Conservation (phyloP, 192 early-diverging fungal species). For the Coemansia sp. region DNA sequence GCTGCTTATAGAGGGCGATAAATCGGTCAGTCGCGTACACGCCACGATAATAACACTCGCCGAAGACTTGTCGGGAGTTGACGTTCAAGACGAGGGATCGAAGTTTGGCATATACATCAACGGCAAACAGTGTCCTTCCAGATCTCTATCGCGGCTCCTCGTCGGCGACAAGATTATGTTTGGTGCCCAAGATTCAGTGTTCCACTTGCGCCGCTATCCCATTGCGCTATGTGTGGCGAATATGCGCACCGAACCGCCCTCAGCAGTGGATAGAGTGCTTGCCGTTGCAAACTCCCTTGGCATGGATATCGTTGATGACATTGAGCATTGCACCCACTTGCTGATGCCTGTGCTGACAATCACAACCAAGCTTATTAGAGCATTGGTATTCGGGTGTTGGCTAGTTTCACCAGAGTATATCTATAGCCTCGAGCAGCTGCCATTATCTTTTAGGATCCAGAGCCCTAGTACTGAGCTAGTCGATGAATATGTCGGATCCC, state of each 20-base stretch:
- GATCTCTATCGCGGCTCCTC: background rate
- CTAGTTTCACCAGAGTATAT: constrained; percentile 27
- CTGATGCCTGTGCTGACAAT: constrained; percentile 32
- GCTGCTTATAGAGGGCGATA: constrained; percentile 40
- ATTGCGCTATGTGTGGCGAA: constrained; percentile 30
- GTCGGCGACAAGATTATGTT: constrained; percentile 39
- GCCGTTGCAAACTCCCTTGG: constrained; percentile 16
- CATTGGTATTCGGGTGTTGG: constrained; percentile 24
- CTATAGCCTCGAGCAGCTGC: constrained; percentile 7
- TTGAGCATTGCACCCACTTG: constrained; percentile 31
- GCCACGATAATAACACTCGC: constrained; percentile 21
- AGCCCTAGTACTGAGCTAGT: constrained; percentile 13
- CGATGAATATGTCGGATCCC: constrained; percentile 14
- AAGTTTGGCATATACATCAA: constrained; percentile 54
- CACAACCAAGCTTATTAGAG: constrained; percentile 33
- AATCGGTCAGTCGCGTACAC: constrained; percentile 42
- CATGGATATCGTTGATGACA: constrained; percentile 17
- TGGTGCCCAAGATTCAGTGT: constrained; percentile 43
- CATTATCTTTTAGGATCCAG: constrained; percentile 1
- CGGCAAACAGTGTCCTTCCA: constrained; percentile 18
- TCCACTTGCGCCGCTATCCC: constrained; percentile 16
- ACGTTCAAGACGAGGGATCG: constrained; percentile 31
- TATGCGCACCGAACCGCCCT: constrained; percentile 15
- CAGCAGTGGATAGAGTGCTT: background rate
- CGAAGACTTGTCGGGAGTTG: background rate